Evolutionary conservation across 73 alveolate genomes (phyloP), one percentile per base, ranked within the genome.

Genomic region (Symbiodinium natans): DNA sequence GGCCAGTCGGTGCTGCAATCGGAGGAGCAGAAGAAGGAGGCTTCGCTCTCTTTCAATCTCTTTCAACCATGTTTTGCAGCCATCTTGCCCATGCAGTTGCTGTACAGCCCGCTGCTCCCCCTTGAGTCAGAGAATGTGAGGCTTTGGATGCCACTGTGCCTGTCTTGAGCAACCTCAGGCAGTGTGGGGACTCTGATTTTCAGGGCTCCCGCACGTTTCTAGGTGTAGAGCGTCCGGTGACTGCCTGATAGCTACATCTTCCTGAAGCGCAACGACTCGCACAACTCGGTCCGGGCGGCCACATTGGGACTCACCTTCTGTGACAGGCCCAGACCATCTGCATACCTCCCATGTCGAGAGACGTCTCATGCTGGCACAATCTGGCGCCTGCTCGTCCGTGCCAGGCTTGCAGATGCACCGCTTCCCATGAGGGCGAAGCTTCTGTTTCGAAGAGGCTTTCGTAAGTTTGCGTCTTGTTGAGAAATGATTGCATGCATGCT

Each of bases 191-290:
- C 17, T 8, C 63, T 17, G 8, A 8, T 48, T 48, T 48, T 17
- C 17, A 10, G 63, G 8, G 63, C 17, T 48, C 23, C 36, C 27
- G 59, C 59, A 46, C 21, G 59, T 46, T 46, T 13, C 13, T 46
- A 13, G 6, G 13, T 13, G 59, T 6, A 46, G 6, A 13, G 59
- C 13, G 59, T 46, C 59, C n/a, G n/a, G n/a, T n/a, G n/a, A 19
- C 90, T 82, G 42, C 7, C 27, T n/a, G 75, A 19, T 52, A 90
- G 97, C 33, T 90, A 68, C 52, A 73, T 90, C 97, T 90, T 90
- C 97, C 77, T 90, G 41, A 90, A 90, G 88, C 97, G 97, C 83
- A 68, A 90, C 97, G 97, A 90, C 88, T n/a, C 86, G 43, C 97
- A 90, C 97, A 90, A 90, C 88, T 90, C 87, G 40, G 52, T 90